phyloP scores from a whole-genome alignment of 768 basidiomycete genomes.

The Leccinum rimulosum region DNA sequence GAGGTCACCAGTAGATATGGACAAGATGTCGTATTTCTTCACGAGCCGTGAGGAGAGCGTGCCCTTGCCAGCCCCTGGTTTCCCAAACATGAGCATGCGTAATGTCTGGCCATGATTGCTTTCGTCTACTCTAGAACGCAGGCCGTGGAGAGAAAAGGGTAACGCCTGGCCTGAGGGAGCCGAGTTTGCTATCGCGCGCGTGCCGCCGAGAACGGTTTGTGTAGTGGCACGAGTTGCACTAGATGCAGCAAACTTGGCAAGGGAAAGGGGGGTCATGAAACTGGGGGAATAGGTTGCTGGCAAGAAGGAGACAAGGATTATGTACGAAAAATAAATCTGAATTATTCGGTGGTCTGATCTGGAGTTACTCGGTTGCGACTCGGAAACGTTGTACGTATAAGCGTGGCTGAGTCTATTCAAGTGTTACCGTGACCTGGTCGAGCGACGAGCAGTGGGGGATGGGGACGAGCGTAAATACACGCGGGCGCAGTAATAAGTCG shows the following conservation, averaged over 20 bases:
- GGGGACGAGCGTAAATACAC: not conserved
- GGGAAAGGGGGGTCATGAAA: slow-evolving; percentile 20
- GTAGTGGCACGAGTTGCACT: slow-evolving; percentile 8
- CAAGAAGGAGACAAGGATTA: slow-evolving; percentile 8
- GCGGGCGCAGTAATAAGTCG: not conserved
- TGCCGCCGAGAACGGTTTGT: slow-evolving; percentile 11
- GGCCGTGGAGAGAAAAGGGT: slow-evolving; percentile 49
- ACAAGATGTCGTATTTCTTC: slow-evolving; percentile 74
- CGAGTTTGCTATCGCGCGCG: slow-evolving; percentile 32
- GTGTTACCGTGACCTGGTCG: not conserved
- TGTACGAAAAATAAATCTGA: slow-evolving; percentile 13
- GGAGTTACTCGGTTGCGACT: slow-evolving; percentile 3
- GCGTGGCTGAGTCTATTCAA: not conserved
- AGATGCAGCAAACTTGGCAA: slow-evolving; percentile 13
- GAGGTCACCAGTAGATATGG: slow-evolving; percentile 82
- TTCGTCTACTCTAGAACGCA: slow-evolving; percentile 31
- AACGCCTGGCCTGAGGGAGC: slow-evolving; percentile 39
- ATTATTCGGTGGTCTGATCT: not conserved
- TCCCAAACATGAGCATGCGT: slow-evolving; percentile 58
- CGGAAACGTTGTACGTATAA: not conserved
- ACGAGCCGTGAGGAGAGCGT: slow-evolving; percentile 75
- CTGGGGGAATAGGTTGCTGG: not conserved
- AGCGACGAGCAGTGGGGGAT: too few species aligned
- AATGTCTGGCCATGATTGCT: slow-evolving; percentile 28
- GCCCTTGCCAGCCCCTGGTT: slow-evolving; percentile 78